A percentile compares a stretch with the other conserved stretches of the same genome.
phyloP scores from a whole-genome alignment of 2,329 filamentous ascomycete species.

The Salinomyces thailandicus region DNA sequence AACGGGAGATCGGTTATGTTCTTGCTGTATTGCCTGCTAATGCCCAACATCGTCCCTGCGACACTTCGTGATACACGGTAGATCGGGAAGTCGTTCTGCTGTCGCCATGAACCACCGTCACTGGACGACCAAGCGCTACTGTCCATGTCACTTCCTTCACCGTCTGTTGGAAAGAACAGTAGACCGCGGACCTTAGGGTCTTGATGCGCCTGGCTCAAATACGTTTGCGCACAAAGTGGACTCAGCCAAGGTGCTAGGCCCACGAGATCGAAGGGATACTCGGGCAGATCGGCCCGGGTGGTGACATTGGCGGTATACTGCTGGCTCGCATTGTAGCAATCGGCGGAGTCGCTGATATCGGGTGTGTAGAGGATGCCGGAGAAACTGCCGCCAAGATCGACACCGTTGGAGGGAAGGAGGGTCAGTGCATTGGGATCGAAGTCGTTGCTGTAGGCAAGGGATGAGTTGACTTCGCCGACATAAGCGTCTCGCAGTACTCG shows the following conservation, averaged over 20 bases:
- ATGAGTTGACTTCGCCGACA: too few relatives aligned
- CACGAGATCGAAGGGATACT: conserved; percentile 55
- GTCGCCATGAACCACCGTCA: conserved; percentile 62
- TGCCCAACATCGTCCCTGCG: conserved; percentile 58
- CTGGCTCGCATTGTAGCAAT: conserved; percentile 53
- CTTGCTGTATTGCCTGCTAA: conserved; percentile 63
- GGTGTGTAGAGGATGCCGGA: conserved; percentile 81
- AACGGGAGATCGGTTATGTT: conserved; percentile 47
- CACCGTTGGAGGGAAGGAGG: conserved; percentile 59
- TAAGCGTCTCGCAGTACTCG: conserved; percentile 22
- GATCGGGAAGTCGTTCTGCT: conserved; percentile 62
- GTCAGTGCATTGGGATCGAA: conserved; percentile 55
- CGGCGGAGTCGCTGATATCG: conserved; percentile 46
- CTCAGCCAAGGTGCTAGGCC: conserved; percentile 82
- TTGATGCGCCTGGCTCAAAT: conserved; percentile 52
- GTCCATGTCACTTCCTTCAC: conserved; percentile 52
- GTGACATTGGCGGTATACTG: conserved; percentile 66
- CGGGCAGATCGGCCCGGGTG: conserved; percentile 53
- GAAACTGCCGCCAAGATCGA: conserved; percentile 51
- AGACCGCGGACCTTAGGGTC: conserved; percentile 48
- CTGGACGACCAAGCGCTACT: conserved; percentile 60
- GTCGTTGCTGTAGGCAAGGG: conserved; percentile 28
- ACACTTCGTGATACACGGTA: conserved; percentile 65
- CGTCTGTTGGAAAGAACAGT: conserved; percentile 43
- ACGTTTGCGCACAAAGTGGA: conserved; percentile 60